Evolutionary conservation across 306 rosid species (phyloP).

Genomic region (Ammopiptanthus mongolicus): DNA sequence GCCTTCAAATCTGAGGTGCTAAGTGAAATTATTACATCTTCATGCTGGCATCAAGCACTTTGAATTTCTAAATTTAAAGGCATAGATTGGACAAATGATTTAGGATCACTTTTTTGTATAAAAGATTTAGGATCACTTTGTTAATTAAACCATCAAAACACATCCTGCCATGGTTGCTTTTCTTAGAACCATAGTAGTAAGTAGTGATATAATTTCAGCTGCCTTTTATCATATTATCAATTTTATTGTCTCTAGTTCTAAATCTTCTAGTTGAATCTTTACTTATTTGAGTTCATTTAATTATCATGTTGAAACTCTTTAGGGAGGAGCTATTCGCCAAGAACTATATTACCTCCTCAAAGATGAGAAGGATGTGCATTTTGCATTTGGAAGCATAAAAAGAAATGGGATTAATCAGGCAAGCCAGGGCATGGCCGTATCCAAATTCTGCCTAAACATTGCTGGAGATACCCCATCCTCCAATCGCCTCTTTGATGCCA

Average conservation of each 20-base stretch:
- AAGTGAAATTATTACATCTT: not conserved
- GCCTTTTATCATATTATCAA: not conserved
- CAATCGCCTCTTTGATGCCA: conserved; percentile 83
- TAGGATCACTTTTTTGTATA: not conserved
- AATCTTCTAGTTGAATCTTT: not conserved
- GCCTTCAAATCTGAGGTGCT: not conserved
- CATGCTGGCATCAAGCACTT: not conserved
- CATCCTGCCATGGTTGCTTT: not conserved
- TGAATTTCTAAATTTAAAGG: not conserved
- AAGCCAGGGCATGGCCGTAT: conserved; percentile 71
- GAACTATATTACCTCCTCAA: conserved; percentile 87
- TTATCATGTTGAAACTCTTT: conserved; percentile 25
- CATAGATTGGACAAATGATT: not conserved
- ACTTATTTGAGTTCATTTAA: not conserved
- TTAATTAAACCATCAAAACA: not conserved
- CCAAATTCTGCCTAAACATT: conserved; percentile 81
- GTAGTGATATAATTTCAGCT: not conserved
- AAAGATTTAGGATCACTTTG: too few species aligned
- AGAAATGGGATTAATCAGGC: conserved; percentile 65
- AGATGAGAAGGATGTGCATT: conserved; percentile 74
- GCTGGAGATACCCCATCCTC: conserved; percentile 96
- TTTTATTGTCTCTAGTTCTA: not conserved
- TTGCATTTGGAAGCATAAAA: conserved; percentile 62
- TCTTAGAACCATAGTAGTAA: not conserved
- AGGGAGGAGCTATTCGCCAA: conserved; percentile 93